Evolutionary conservation across 305 asterid species (phyloP), one percentile per base, ranked within the genome.

Genomic region (Caryopteris hybrid): DNA sequence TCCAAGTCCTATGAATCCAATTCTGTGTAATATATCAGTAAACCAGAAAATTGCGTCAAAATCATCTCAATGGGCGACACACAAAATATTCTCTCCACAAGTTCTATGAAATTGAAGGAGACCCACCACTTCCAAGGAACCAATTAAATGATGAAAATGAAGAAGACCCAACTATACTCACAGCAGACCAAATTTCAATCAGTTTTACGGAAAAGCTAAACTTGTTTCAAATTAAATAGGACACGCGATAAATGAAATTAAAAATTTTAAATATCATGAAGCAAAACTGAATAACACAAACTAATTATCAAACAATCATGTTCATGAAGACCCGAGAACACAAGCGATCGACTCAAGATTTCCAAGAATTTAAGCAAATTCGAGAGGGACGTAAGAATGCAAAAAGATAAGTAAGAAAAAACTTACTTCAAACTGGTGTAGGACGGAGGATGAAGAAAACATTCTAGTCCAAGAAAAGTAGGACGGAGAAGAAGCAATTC

Each of bases 1-100:
- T 76, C 98, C 99, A 59, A 91, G 85, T 63, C 99, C 98, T 68
- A 89, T 78, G 80, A 94, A 94, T 73, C 96, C 98, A 62, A 94
- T 81, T 68, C 80, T 89, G 96, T 94, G 94, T 58, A 65, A 77
- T 25, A 71, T 0, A 57, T 25, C 61, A 57, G 64, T 25, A 34
- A 48, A 74, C 56, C 72, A 65, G 8, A 43, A 73, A 27, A 59
- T 52, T 50, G 22, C 8, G 66, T 11, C 50, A 67, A n/a, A n/a
- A 75, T 50, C 59, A 72, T 53, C 55, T 39, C 60, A 33, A 48
- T 25, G 25, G 7, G 54, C 31, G 70, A 62, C 34, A 4, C 1
- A 3, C 13, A 38, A 53, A 33, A 9, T 45, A 27, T 16, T 42
- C 17, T 25, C 48, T 20, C 57, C 36, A 45, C 18, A 29, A 57